A percentile compares a stretch with the other conserved stretches of the same genome.
phyloP scores from a whole-genome alignment of 495 filamentous ascomycete genomes.

The Hypoxylon perforatum region DNA sequence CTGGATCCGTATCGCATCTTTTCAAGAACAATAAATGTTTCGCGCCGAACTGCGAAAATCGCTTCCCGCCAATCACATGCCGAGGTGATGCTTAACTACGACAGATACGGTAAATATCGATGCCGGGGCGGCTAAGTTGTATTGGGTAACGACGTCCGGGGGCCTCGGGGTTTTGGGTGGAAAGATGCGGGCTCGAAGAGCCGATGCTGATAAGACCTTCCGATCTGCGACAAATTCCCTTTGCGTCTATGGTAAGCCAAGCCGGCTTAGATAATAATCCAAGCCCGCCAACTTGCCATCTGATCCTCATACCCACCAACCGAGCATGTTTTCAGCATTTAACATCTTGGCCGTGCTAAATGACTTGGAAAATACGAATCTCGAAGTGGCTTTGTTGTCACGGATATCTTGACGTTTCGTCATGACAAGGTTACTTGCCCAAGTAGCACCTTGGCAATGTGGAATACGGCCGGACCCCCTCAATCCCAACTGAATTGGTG shows the following conservation, averaged over 20 bases:
- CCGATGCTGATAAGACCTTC: background rate
- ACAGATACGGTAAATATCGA: slow-evolving; percentile 9
- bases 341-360: slow-evolving; percentile 1
- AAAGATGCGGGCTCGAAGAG: background rate
- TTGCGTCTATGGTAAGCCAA: slow-evolving; percentile 1
- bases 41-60: slow-evolving; percentile 3
- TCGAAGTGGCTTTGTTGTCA: background rate
- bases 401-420: background rate
- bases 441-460: slow-evolving; percentile 18
- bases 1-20: background rate
- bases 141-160: background rate
- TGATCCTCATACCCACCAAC: too few relatives aligned
- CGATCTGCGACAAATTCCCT: background rate
- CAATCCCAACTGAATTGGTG: too few relatives aligned
- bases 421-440: slow-evolving; percentile 7
- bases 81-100: background rate
- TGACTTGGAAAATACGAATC: background rate
- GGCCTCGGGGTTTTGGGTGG: background rate
- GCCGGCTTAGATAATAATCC: slow-evolving; percentile 11
- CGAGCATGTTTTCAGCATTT: slow-evolving; percentile 1
- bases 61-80: background rate
- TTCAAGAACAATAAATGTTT: background rate
- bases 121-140: background rate
- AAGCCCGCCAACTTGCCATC: slow-evolving; percentile 5
- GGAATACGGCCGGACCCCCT: background rate